Conservation (phyloP, 371 early-diverging fungal genomes). For the Choanephora cucurbitarum region DNA sequence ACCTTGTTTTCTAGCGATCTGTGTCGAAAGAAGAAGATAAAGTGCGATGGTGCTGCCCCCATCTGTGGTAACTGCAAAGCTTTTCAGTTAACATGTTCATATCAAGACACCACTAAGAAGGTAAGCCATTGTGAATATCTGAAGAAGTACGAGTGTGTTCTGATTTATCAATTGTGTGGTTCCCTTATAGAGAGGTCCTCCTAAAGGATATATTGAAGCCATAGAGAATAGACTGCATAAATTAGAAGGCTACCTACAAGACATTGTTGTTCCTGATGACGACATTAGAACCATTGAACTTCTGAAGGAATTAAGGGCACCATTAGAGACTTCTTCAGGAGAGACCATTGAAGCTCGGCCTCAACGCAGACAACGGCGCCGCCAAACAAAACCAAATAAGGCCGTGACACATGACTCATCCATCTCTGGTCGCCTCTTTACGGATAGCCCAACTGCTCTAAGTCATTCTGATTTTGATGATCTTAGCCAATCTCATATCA, state of each 20-base stretch:
- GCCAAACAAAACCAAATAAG: neutral
- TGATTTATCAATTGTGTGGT: neutral
- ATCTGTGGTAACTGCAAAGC: conserved; percentile 53
- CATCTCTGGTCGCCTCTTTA: neutral
- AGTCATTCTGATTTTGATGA: neutral
- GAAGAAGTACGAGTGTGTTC: neutral
- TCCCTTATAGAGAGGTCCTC: conserved; percentile 69
- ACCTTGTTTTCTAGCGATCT: conserved; percentile 38
- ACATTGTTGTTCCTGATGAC: conserved; percentile 32
- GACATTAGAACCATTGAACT: conserved; percentile 56
- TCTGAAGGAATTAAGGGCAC: conserved; percentile 56
- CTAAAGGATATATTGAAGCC: conserved; percentile 74
- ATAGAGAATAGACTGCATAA: conserved; percentile 67
- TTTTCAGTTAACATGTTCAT: conserved; percentile 41
- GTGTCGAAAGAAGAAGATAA: conserved; percentile 65
- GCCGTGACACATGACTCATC: neutral
- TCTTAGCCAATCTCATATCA: neutral
- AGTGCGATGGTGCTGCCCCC: conserved; percentile 60
- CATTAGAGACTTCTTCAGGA: conserved; percentile 40
- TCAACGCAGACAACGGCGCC: conserved; percentile 30
- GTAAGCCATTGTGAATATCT: conserved; percentile 19
- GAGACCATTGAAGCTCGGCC: conserved; percentile 44
- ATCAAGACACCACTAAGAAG: conserved; percentile 50
- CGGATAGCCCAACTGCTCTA: neutral
- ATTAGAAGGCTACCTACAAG: conserved; percentile 56